phyloP scores from a whole-genome alignment of 768 basidiomycete species.

The Phylloporus sp. region DNA sequence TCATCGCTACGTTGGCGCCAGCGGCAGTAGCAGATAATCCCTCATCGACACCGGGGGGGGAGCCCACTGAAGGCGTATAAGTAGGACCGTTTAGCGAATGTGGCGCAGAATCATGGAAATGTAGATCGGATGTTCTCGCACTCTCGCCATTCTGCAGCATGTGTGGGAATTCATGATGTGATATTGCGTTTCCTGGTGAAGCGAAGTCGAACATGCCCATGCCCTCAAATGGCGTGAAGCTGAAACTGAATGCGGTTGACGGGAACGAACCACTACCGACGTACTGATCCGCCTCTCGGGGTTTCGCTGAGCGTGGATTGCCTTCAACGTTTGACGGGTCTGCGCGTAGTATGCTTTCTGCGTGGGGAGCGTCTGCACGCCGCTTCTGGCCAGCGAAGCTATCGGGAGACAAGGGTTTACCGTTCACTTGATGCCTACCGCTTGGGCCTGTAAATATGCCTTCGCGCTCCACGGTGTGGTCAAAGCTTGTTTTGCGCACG shows the following conservation, averaged over 20 bases:
- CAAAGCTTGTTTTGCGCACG: conserved; percentile 92
- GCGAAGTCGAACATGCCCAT: conserved; percentile 54
- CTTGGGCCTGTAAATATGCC: conserved; percentile 52
- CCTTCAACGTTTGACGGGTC: conserved; percentile 61
- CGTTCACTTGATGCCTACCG: conserved; percentile 78
- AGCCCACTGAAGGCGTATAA: conserved; percentile 35
- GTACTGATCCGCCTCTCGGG: conserved; percentile 38
- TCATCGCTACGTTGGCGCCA: conserved; percentile 63
- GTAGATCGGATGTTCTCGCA: conserved; percentile 27
- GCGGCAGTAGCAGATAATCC: conserved; percentile 61
- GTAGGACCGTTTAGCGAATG: conserved; percentile 27
- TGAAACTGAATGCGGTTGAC: conserved; percentile 66
- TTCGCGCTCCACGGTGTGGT: conserved; percentile 79
- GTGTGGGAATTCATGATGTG: conserved; percentile 34
- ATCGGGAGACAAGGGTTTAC: conserved; percentile 63
- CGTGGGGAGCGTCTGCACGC: conserved; percentile 75
- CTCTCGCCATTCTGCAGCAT: conserved; percentile 28
- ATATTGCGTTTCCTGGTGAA: conserved; percentile 29
- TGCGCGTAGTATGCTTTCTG: conserved; percentile 72
- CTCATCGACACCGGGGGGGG: conserved; percentile 35
- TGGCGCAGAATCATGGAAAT: conserved; percentile 29
- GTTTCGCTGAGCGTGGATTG: conserved; percentile 24
- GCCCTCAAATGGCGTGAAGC: conserved; percentile 60
- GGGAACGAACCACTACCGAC: conserved; percentile 53
- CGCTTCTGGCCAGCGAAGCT: conserved; percentile 69